phyloP scores from a whole-genome alignment of 345 rosid species.

The Salix suchowensis region DNA sequence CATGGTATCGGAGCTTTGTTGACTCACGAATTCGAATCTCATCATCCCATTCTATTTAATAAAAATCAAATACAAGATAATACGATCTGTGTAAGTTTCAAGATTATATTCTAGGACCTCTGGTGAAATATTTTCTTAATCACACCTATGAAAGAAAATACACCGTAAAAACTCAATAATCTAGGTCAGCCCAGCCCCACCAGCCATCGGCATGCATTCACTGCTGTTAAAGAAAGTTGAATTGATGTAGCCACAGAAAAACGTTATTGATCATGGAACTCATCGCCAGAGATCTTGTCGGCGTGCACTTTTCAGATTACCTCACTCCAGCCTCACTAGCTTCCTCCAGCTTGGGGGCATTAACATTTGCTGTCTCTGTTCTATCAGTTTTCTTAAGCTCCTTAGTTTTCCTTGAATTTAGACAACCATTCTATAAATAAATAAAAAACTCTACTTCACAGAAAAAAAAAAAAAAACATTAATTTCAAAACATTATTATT shows the following conservation, averaged over 20 bases:
- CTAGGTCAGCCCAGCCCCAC: conserved; percentile 40
- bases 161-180: conserved; percentile 60
- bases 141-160: conserved; percentile 72
- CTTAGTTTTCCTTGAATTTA: no score
- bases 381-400: conserved; percentile 81
- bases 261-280: conserved; percentile 19
- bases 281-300: conserved; percentile 90
- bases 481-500: no score
- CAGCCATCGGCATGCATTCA: conserved; percentile 59
- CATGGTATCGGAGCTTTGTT: no score
- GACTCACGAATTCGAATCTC: no score
- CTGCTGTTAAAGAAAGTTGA: conserved; percentile 5
- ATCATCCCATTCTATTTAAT: no score
- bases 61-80: no score
- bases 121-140: no score
- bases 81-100: no score
- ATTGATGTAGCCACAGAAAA: neutral
- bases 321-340: conserved; percentile 87
- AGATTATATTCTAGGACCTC: no score
- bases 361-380: conserved; percentile 53
- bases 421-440: no score
- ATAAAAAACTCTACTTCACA: no score
- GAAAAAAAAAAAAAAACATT: no score
- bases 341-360: conserved; percentile 74
- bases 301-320: conserved; percentile 64